Evolutionary conservation across 2,329 filamentous ascomycete species (phyloP).

Genomic region (Dothidotthia symphoricarpi): DNA sequence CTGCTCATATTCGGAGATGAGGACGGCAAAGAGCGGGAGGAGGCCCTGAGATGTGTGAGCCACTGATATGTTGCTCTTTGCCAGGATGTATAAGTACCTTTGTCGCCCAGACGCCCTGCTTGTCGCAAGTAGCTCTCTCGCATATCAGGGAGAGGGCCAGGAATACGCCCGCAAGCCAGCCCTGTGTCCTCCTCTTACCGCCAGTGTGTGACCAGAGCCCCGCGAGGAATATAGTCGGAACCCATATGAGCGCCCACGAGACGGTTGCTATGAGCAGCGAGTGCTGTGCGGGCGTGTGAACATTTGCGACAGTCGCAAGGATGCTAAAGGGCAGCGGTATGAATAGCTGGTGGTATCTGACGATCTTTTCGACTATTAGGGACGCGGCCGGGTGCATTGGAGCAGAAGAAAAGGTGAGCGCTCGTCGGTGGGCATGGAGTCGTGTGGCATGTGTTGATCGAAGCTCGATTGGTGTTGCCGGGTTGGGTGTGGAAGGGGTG

Average conservation of each 20-base stretch:
- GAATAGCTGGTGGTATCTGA: conserved; percentile 32
- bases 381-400: conserved; percentile 41
- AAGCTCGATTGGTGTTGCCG: conserved; percentile 4
- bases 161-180: conserved; percentile 45
- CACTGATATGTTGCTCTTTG: no score
- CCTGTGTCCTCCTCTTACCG: conserved; percentile 25
- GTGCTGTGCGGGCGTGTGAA: conserved; percentile 40
- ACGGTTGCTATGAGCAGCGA: conserved; percentile 45
- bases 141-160: conserved; percentile 46
- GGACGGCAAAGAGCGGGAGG: conserved; percentile 34
- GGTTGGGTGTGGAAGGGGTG: no score
- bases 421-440: conserved; percentile 35
- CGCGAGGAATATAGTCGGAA: conserved; percentile 32
- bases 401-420: conserved; percentile 26
- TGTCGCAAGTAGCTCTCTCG: conserved; percentile 46
- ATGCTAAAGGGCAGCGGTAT: conserved; percentile 38
- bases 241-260: conserved; percentile 46
- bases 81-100: conserved; percentile 40
- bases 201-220: conserved; percentile 32
- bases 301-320: conserved; percentile 35
- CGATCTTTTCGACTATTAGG: conserved; percentile 32
- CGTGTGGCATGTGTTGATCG: conserved; percentile 15
- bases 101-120: conserved; percentile 46
- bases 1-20: conserved; percentile 31
- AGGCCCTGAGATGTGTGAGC: conserved; percentile 28